These are phyloP conservation scores for Barbarea vulgaris DNA, from an alignment of 345 rosid genomes.

Conservation along the genomic window DNA sequence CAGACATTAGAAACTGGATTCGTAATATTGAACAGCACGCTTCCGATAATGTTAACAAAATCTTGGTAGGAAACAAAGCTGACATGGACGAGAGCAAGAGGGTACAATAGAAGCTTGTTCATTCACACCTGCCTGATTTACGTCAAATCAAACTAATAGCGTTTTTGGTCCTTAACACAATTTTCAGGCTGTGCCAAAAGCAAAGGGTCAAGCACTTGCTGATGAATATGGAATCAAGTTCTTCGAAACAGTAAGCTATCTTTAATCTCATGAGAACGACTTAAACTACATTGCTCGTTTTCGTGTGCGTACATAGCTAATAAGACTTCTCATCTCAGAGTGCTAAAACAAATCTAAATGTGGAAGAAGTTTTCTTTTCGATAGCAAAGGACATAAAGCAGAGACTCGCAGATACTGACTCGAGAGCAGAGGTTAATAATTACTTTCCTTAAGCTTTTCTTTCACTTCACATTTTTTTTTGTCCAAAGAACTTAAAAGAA, in stretches of 20 bases:
- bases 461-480: constrained; percentile 1
- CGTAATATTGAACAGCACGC: constrained; percentile 99
- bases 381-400: constrained; percentile 92
- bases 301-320: constrained; percentile 25
- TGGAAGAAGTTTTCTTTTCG: constrained; percentile 94
- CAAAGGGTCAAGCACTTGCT: constrained; percentile 98
- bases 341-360: constrained; percentile 93
- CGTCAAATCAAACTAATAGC: background rate
- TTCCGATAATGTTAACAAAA: constrained; percentile 96
- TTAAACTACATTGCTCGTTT: constrained; percentile 4
- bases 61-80: constrained; percentile 97
- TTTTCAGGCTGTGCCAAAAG: constrained; percentile 87
- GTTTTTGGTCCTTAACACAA: background rate
- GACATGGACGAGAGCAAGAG: constrained; percentile 99
- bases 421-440: constrained; percentile 67
- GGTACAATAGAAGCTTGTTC: constrained; percentile 47
- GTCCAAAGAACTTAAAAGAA: background rate
- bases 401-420: constrained; percentile 82
- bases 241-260: constrained; percentile 81
- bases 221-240: constrained; percentile 98
- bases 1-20: constrained; percentile 99
- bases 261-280: background rate
- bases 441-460: background rate
- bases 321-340: constrained; percentile 58
- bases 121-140: background rate